A percentile compares a stretch with the other conserved stretches of the same genome.
Conservation (phyloP, 495 filamentous ascomycete genomes). For the Daldinia childiae region DNA sequence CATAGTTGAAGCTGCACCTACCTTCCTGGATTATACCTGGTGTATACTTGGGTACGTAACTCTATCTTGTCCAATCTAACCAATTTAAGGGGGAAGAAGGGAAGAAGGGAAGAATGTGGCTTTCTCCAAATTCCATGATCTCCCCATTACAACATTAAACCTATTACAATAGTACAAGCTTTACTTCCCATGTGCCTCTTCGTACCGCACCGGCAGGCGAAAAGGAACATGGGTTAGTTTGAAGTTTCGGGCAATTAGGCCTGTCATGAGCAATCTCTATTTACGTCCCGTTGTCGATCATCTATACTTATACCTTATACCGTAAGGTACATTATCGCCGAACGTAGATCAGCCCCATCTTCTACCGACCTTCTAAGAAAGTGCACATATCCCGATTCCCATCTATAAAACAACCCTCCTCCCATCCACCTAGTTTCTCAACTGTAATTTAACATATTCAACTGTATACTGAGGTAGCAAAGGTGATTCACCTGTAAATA, state of each 20-base stretch:
- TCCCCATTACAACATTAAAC: conserved; percentile 13
- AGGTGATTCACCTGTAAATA: not conserved
- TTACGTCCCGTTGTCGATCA: conserved; percentile 32
- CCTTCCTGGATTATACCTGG: not conserved
- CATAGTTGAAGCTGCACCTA: conserved; percentile 1
- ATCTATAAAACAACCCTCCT: conserved; percentile 33
- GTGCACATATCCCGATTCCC: conserved; percentile 3
- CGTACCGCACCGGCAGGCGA: not conserved
- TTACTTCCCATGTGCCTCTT: conserved; percentile 6
- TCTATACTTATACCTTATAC: conserved; percentile 32
- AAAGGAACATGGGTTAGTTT: conserved; percentile 40
- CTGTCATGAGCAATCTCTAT: conserved; percentile 22
- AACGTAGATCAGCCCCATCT: conserved; percentile 29
- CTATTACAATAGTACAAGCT: conserved; percentile 1
- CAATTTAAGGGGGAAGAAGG: conserved; percentile 5
- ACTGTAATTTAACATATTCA: conserved; percentile 5
- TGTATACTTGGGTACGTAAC: not conserved
- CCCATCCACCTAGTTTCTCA: conserved; percentile 4
- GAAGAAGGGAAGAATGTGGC: conserved; percentile 3
- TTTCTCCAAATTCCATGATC: conserved; percentile 26
- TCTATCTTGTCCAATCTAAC: not conserved
- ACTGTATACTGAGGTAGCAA: conserved; percentile 3
- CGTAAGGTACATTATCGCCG: conserved; percentile 16
- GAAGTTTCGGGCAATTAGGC: conserved; percentile 41
- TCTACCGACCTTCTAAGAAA: conserved; percentile 33